Base-by-base conservation (phyloP, 768 basidiomycete genomes). In the Holtermanniella nyarrowii region DNA sequence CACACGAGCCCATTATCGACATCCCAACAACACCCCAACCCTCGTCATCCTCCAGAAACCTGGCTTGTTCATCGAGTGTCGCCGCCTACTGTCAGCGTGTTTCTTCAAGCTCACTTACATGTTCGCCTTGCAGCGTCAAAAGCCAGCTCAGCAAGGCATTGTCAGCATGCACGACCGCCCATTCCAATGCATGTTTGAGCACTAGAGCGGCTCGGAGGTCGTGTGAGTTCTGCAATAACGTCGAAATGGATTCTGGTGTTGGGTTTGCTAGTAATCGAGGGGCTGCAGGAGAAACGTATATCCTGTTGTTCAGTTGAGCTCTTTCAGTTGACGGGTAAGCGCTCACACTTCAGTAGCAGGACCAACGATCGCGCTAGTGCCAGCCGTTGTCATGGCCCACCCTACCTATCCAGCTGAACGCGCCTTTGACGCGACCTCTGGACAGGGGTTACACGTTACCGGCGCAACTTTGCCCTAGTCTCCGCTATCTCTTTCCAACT, bases 1-100 rank as follows among this genome's bases (percentile, higher is more conserved):
- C 85, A 83, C 74, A 90, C 77, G 55, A 89, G 3, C 57, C 59
- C 21, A 64, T 56, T 14, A 73, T 62, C 4, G 66, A 60, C 45
- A 66, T 62, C 1, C 65, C 65, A 1, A 71, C 49, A 2, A 70
- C 74, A 22, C 84, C 82, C 42, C 88, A 76, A 12, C 87, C 88
- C 57, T 96, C 89, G 47, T 91, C 88, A 71, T 93, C 90, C 57
- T 79, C 78, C 50, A 79, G 70, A 40, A 74, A 74, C 3, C 44
- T 27, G 0, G 65, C 66, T 42, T 62, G 55, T 2, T 22, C 27
- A 39, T 65, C 60, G 3, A 70, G 52, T 12, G 65, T 43, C 5
- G 49, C 52, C 5, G 53, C 63, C 65, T 65, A 16, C 42, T 20
- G 13, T 21, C 24, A 26, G 24, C 18, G 26, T 20, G 4, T 20